These are phyloP conservation scores for Neurospora sp. DNA, from an alignment of 495 filamentous ascomycete species.

Conservation along the genomic window DNA sequence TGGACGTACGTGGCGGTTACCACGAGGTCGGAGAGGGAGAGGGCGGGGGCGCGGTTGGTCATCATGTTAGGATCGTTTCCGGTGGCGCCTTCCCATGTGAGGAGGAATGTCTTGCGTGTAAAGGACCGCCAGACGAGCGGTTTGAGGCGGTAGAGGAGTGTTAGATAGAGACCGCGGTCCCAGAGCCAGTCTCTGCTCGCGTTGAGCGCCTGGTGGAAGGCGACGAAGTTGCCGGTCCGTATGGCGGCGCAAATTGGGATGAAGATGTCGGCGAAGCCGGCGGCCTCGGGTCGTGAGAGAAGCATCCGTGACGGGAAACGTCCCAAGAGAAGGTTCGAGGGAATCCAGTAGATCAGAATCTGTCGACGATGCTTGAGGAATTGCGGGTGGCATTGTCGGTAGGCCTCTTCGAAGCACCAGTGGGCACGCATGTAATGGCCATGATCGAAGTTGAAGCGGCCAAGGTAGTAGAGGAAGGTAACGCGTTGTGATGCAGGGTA, in stretches of 20 bases:
- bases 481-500: conserved; percentile 85
- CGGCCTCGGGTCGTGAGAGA: conserved; percentile 61
- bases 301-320: conserved; percentile 65
- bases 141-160: conserved; percentile 63
- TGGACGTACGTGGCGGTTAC: conserved; percentile 41
- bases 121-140: conserved; percentile 79
- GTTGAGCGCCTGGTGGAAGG: conserved; percentile 59
- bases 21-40: conserved; percentile 46
- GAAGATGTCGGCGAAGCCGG: conserved; percentile 61
- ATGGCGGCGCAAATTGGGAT: conserved; percentile 65
- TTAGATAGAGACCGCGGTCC: conserved; percentile 61
- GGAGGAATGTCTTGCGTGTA: conserved; percentile 59
- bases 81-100: conserved; percentile 44
- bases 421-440: conserved; percentile 69
- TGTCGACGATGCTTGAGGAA: conserved; percentile 62
- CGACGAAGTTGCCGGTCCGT: conserved; percentile 63
- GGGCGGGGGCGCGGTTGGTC: conserved; percentile 39
- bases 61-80: conserved; percentile 25
- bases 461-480: conserved; percentile 90
- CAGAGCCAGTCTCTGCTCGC: conserved; percentile 58
- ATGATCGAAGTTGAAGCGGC: conserved; percentile 76
- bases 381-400: conserved; percentile 60
- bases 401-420: conserved; percentile 64
- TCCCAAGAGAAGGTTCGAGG: conserved; percentile 74
- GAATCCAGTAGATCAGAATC: conserved; percentile 77